Percentiles rank a stretch among this genome's conserved stretches.
These are phyloP conservation scores for Crithidia sp. DNA, from an alignment of 208 protist genomes.

Conservation along the genomic window DNA sequence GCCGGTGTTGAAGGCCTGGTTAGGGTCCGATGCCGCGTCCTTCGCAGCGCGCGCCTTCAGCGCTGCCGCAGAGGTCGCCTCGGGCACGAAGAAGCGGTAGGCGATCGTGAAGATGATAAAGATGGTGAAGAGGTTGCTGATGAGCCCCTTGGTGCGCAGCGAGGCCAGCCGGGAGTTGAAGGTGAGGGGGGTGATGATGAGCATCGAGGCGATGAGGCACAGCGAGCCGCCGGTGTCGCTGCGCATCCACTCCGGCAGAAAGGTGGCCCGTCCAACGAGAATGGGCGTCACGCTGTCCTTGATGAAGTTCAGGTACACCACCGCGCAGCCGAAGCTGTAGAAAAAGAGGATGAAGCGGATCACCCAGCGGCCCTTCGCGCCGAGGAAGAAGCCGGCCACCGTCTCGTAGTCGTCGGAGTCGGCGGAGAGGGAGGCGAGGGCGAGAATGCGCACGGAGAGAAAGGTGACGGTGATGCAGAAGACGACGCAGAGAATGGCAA, in stretches of 20 bases:
- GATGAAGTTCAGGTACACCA: conserved; percentile 80
- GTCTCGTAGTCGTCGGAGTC: conserved; percentile 82
- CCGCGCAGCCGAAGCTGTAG: conserved; percentile 75
- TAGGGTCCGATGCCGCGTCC: not conserved
- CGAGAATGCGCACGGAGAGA: conserved; percentile 77
- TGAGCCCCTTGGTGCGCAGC: conserved; percentile 72
- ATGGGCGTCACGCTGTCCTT: conserved; percentile 69
- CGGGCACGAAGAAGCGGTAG: conserved; percentile 68
- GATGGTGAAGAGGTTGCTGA: conserved; percentile 74
- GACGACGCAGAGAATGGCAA: conserved; percentile 46
- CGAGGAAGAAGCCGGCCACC: conserved; percentile 78
- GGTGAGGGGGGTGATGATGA: conserved; percentile 67
- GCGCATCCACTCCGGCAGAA: conserved; percentile 67
- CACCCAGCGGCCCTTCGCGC: conserved; percentile 47
- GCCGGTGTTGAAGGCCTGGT: conserved; percentile 9
- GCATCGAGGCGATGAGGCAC: conserved; percentile 50
- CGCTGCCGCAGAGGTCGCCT: not conserved
- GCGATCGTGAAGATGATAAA: conserved; percentile 75
- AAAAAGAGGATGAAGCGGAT: conserved; percentile 69
- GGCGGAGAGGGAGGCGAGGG: conserved; percentile 69
- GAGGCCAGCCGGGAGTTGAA: conserved; percentile 84
- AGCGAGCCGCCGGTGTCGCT: conserved; percentile 44
- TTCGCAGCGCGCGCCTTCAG: not conserved
- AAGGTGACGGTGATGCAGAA: conserved; percentile 72
- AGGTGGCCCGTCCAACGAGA: conserved; percentile 42